A percentile compares a stretch with the other conserved stretches of the same genome.
Conservation (phyloP, 2,329 filamentous ascomycete genomes). For the Exophiala sideris region DNA sequence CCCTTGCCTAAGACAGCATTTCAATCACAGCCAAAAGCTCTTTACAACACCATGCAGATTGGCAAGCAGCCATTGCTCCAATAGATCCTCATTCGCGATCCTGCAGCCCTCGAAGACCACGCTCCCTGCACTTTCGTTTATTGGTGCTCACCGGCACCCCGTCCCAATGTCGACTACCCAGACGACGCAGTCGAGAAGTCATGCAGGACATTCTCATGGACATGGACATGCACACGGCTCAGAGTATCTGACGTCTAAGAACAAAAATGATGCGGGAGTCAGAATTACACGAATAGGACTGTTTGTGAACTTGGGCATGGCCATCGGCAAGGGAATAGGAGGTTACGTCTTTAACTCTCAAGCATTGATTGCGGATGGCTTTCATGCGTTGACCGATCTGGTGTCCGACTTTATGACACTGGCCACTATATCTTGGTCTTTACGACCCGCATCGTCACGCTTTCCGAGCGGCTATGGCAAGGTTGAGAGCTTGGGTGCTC, state of each 20-base stretch:
- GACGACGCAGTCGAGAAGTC: constrained; percentile 29
- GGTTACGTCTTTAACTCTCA: constrained; percentile 95
- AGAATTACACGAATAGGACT: constrained; percentile 88
- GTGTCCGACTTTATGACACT: constrained; percentile 93
- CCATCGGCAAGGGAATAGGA: constrained; percentile 84
- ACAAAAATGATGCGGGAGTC: constrained; percentile 89
- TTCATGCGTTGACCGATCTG: constrained; percentile 92
- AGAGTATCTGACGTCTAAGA: constrained; percentile 72
- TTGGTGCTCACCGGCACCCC: not conserved
- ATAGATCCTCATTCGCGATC: constrained; percentile 6
- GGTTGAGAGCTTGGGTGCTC: constrained; percentile 89
- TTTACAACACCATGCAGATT: constrained; percentile 8
- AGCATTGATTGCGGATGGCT: constrained; percentile 86
- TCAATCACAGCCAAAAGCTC: constrained; percentile 4
- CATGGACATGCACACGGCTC: constrained; percentile 77
- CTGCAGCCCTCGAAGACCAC: not conserved
- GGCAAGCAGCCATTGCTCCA: constrained; percentile 4
- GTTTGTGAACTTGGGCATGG: constrained; percentile 90
- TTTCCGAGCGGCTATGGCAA: constrained; percentile 96
- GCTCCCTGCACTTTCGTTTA: constrained; percentile 4
- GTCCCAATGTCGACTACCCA: constrained; percentile 9
- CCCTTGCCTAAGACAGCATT: constrained; percentile 10
- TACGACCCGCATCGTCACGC: constrained; percentile 75
- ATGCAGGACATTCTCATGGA: constrained; percentile 54
- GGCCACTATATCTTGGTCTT: constrained; percentile 88